Conservation (phyloP, 2,329 filamentous ascomycete genomes). For the Dothistroma septosporum region DNA sequence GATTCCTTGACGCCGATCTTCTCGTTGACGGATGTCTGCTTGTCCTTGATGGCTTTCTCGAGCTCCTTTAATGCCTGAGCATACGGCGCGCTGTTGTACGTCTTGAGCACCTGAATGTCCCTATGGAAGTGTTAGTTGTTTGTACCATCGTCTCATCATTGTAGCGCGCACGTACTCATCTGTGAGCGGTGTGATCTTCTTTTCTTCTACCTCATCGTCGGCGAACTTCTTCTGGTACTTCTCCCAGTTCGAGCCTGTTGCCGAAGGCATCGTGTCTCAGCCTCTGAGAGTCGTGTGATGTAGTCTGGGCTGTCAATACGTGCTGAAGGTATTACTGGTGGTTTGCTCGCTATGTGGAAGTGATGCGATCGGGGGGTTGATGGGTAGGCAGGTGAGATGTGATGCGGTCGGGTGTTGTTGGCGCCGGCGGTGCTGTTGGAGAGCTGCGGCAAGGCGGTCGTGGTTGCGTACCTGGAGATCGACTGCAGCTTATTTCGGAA, state of each 20-base stretch:
- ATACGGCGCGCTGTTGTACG: slow-evolving; percentile 95
- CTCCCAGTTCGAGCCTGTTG: slow-evolving; percentile 87
- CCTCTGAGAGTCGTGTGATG: slow-evolving; percentile 9
- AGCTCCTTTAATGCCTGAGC: slow-evolving; percentile 91
- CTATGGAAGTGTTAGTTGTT: slow-evolving; percentile 46
- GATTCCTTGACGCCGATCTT: slow-evolving; percentile 93
- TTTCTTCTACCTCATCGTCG: slow-evolving; percentile 96
- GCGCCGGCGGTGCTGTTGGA: background rate
- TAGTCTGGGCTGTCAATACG: slow-evolving; percentile 22
- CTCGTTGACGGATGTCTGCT: slow-evolving; percentile 95
- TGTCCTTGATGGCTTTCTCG: slow-evolving; percentile 99
- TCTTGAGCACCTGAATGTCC: slow-evolving; percentile 99
- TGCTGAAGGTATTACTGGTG: background rate
- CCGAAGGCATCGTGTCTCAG: slow-evolving; percentile 69
- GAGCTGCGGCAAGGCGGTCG: background rate
- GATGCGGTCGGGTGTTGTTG: slow-evolving; percentile 5
- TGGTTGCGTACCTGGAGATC: background rate
- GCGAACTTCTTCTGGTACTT: slow-evolving; percentile 97
- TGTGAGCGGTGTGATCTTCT: slow-evolving; percentile 96
- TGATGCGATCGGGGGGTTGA: slow-evolving; percentile 3
- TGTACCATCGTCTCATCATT: background rate
- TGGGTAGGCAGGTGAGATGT: slow-evolving; percentile 5
- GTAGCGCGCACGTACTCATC: slow-evolving; percentile 71
- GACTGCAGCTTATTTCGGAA: background rate
- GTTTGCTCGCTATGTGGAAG: background rate